A percentile compares a stretch with the other conserved stretches of the same genome.
These are phyloP conservation scores for Rhypophila decipiens DNA, from an alignment of 495 filamentous ascomycete genomes.

Conservation along the genomic window DNA sequence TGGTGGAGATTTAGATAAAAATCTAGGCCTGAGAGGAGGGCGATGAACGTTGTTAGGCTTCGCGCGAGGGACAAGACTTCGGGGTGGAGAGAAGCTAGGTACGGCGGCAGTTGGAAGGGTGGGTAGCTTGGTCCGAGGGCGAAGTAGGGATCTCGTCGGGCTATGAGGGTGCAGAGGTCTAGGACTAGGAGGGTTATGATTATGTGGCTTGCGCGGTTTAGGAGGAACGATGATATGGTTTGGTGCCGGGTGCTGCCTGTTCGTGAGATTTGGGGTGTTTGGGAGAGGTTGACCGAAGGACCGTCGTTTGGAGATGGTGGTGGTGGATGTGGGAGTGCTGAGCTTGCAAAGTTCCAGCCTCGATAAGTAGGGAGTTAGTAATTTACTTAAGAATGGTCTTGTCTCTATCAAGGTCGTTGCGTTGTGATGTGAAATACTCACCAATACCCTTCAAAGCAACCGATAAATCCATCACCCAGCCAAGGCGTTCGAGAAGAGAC, in stretches of 20 bases:
- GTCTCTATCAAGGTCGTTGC: too few species aligned
- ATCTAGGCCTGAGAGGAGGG: constrained; percentile 44
- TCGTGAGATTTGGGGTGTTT: constrained; percentile 14
- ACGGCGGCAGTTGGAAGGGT: constrained; percentile 34
- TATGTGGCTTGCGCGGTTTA: constrained; percentile 38
- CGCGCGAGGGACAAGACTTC: constrained; percentile 42
- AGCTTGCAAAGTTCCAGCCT: constrained; percentile 62
- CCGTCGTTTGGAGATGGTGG: not conserved
- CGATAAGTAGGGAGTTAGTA: not conserved
- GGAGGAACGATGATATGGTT: constrained; percentile 41
- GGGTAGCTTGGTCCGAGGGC: constrained; percentile 31
- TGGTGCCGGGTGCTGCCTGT: constrained; percentile 29
- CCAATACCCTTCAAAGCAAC: constrained; percentile 61
- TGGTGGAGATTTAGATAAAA: constrained; percentile 41
- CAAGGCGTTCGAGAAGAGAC: constrained; percentile 54
- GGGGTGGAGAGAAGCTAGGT: constrained; percentile 35
- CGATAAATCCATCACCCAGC: constrained; percentile 65
- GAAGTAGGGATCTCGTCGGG: constrained; percentile 75
- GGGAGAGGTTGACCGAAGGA: constrained; percentile 6
- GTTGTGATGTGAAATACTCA: too few species aligned
- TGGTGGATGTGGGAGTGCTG: constrained; percentile 11
- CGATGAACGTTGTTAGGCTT: constrained; percentile 40
- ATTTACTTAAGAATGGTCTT: not conserved
- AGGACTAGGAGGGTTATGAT: constrained; percentile 53
- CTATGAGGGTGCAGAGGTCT: constrained; percentile 58